Evolutionary conservation across 2,329 filamentous ascomycete genomes (phyloP).

Genomic region (Pseudocercospora fijiensis): DNA sequence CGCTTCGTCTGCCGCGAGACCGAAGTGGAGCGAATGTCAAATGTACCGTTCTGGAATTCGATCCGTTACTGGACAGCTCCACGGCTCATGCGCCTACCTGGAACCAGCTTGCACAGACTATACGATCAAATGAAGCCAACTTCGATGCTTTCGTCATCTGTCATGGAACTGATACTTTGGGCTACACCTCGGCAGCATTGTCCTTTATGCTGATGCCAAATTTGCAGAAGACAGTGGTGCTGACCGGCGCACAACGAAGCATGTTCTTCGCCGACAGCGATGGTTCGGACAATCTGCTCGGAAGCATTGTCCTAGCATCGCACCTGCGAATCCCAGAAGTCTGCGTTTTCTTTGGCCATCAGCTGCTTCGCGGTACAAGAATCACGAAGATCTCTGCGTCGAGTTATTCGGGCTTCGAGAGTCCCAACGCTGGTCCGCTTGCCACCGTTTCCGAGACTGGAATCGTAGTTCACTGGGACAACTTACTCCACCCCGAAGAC

Average conservation of each 20-base stretch:
- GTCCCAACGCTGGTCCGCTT: constrained; percentile 80
- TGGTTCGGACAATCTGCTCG: constrained; percentile 84
- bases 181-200: constrained; percentile 82
- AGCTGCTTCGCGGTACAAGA: constrained; percentile 82
- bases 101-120: constrained; percentile 77
- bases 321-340: constrained; percentile 94
- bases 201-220: constrained; percentile 86
- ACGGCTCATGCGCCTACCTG: constrained; percentile 84
- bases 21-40: constrained; percentile 77
- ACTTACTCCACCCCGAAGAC: constrained; percentile 56
- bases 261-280: constrained; percentile 91
- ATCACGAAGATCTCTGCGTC: constrained; percentile 85
- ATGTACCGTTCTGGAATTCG: constrained; percentile 82
- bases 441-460: constrained; percentile 65
- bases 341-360: constrained; percentile 90
- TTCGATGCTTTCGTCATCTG: constrained; percentile 91
- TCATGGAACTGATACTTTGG: constrained; percentile 85
- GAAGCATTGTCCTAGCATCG: constrained; percentile 83
- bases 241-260: constrained; percentile 70
- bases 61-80: constrained; percentile 80
- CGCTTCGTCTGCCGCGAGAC: constrained; percentile 75
- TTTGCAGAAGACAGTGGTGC: constrained; percentile 83
- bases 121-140: constrained; percentile 79
- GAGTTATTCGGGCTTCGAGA: constrained; percentile 82
- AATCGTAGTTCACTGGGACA: constrained; percentile 46